Evolutionary conservation across 306 rosid genomes (phyloP).

Genomic region (Malus sylvestris): DNA sequence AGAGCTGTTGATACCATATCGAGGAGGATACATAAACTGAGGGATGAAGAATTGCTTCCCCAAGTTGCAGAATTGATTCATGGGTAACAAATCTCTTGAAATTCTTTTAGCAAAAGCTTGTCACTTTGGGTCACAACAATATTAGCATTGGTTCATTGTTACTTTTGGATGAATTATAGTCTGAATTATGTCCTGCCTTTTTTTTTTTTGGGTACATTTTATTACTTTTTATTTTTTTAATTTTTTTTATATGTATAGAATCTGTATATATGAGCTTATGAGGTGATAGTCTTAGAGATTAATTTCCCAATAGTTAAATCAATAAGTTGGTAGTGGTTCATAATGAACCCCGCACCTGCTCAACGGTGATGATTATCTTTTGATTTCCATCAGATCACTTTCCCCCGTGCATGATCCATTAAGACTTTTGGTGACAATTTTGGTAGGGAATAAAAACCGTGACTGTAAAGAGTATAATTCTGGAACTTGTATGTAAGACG

Average conservation of each 20-base stretch:
- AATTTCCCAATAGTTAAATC: not conserved
- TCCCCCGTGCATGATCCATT: not conserved
- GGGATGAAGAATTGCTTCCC: constrained; percentile 92
- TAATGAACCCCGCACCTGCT: not conserved
- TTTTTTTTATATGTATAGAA: not conserved
- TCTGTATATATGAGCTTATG: not conserved
- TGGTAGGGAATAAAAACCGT: not conserved
- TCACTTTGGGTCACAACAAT: not conserved
- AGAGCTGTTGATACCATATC: constrained; percentile 75
- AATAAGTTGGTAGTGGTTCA: not conserved
- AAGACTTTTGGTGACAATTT: not conserved
- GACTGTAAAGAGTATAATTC: not conserved
- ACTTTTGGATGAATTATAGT: not conserved
- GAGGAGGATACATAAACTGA: constrained; percentile 64
- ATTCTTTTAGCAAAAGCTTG: not conserved
- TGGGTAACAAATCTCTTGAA: constrained; percentile 59
- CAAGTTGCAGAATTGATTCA: constrained; percentile 71
- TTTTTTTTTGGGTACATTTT: not conserved
- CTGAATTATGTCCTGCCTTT: not conserved
- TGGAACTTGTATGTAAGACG: not conserved
- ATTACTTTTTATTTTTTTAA: not conserved
- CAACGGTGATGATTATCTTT: not conserved
- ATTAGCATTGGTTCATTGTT: not conserved
- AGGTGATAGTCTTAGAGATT: not conserved
- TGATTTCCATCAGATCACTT: not conserved